Conservation (phyloP, 495 filamentous ascomycete species). For the Patellaria atrata region DNA sequence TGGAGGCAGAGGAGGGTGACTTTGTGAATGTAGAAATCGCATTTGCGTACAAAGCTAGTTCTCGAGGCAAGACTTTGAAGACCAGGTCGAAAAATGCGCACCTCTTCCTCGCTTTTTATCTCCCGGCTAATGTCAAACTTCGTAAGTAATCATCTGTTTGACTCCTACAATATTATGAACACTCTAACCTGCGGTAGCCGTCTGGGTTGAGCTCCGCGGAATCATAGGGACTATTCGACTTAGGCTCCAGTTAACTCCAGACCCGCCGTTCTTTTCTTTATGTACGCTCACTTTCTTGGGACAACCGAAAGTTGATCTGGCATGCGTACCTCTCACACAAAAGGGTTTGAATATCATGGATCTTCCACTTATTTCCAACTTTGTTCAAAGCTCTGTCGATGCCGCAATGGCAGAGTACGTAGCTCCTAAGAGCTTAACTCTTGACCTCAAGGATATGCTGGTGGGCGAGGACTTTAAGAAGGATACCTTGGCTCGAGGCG, state of each 20-base stretch:
- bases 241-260: conserved; percentile 52
- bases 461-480: conserved; percentile 66
- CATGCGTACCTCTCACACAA: conserved; percentile 51
- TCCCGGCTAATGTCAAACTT: conserved; percentile 41
- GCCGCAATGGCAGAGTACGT: conserved; percentile 58
- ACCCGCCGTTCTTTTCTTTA: conserved; percentile 57
- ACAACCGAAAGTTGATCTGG: conserved; percentile 57
- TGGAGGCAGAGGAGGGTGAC: conserved; percentile 61
- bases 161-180: neutral
- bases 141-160: conserved; percentile 24
- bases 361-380: conserved; percentile 53
- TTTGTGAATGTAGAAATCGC: conserved; percentile 58
- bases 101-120: conserved; percentile 53
- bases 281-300: conserved; percentile 61
- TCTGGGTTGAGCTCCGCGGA: conserved; percentile 59
- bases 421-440: conserved; percentile 54
- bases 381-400: conserved; percentile 58
- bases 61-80: conserved; percentile 35
- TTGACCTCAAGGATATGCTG: conserved; percentile 60
- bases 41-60: conserved; percentile 49
- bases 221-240: conserved; percentile 50
- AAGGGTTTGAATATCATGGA: conserved; percentile 56
- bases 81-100: conserved; percentile 54
- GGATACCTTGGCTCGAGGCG: conserved; percentile 49
- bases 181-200: conserved; percentile 27